Evolutionary conservation across 805 yeast genomes (phyloP).

Genomic region (Candida manassasensis): DNA sequence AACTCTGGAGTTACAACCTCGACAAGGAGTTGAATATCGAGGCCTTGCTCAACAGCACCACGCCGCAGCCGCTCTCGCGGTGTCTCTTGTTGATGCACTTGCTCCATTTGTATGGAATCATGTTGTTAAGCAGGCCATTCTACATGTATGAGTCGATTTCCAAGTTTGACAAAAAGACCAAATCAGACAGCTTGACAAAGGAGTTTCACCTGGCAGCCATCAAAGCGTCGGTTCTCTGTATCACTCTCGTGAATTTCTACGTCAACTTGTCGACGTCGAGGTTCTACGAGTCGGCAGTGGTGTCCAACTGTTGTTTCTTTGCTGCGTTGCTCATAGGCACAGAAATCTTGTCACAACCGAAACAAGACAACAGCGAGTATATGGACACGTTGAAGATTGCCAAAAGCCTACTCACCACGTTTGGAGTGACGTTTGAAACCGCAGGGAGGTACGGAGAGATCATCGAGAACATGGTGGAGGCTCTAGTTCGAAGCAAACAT

Average conservation of each 20-base stretch:
- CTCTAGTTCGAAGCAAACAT: constrained; percentile 4
- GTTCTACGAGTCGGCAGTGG: not conserved
- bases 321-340: constrained; percentile 11
- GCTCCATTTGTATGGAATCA: constrained; percentile 31
- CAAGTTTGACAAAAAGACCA: constrained; percentile 2
- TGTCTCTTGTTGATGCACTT: constrained; percentile 27
- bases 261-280: constrained; percentile 7
- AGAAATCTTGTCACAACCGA: not conserved
- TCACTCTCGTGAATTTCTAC: constrained; percentile 14
- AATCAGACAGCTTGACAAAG: constrained; percentile 3
- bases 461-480: constrained; percentile 8
- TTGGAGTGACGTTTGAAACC: constrained; percentile 9
- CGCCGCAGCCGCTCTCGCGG: constrained; percentile 9
- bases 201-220: constrained; percentile 14
- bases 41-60: constrained; percentile 15
- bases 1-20: constrained; percentile 28
- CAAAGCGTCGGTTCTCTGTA: constrained; percentile 13
- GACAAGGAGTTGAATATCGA: constrained; percentile 26
- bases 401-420: constrained; percentile 8
- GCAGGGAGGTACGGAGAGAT: constrained; percentile 11
- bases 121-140: constrained; percentile 39
- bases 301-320: constrained; percentile 12
- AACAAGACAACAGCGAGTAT: constrained; percentile 7
- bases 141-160: constrained; percentile 24
- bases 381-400: constrained; percentile 9